Evolutionary conservation across 371 early-diverging fungal genomes (phyloP), one percentile per base, ranked within the genome.

Genomic region (Mortierella sp.): DNA sequence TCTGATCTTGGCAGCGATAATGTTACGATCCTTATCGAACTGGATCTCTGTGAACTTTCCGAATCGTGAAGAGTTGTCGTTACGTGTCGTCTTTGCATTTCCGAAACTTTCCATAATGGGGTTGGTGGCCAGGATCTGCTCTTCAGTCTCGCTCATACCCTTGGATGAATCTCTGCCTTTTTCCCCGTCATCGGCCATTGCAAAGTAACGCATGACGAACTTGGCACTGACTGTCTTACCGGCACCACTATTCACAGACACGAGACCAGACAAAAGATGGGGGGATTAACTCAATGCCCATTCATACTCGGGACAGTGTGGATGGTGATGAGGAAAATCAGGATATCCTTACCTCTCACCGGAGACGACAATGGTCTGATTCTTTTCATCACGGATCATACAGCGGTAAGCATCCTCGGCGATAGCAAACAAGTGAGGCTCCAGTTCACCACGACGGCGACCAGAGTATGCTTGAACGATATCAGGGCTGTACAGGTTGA

Each of bases 51-150:
- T 95, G 83, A 96, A 99, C 89, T 99, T 99, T 49, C 99, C 99
- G 82, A 99, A 98, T 16, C 99, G 91, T 54, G 97, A 96, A 63
- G 92, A 91, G 83, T 99, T 99, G 83, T 99, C 96, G 83, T 99
- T 99, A 78, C 98, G 86, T 7, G 96, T 94, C n/a, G 99, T 99
- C 80, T 98, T 98, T 49, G 99, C 96, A 86, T 99, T 99, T 79
- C 99, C 99, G 82, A 99, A 99, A 23, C 98, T 93, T 88, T 99
- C 99, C 84, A 99, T 91, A 79, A 99, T 95, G 19, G 98, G 98
- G 82, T 99, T 98, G 48, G 99, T 96, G 16, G 97, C 91, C 83
- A 93, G 74, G 64, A 94, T 91, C 81, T 91, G 91, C 58, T 91
- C 89, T 74, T 94, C 93, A 0, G 92, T 91, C 62, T 89, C 89